A percentile compares a stretch with the other conserved stretches of the same genome.
Evolutionary conservation across 805 yeast genomes (phyloP).

Genomic region (Yarrowia hollandica): DNA sequence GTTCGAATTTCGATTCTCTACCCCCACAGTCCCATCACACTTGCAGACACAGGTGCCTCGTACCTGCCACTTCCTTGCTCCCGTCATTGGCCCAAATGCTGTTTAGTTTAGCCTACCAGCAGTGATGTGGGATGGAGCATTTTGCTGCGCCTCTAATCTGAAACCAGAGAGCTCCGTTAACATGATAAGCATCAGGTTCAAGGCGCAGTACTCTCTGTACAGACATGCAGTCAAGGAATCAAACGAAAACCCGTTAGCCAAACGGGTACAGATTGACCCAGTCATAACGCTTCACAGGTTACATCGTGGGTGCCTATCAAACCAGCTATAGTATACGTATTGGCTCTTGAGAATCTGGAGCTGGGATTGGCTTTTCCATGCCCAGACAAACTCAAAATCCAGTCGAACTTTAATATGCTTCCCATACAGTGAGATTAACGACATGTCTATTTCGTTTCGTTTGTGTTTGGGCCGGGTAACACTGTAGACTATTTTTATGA

Average conservation of each 20-base stretch:
- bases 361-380: background rate
- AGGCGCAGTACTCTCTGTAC: background rate
- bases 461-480: slow-evolving; percentile 4
- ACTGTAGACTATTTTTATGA: slow-evolving; percentile 8
- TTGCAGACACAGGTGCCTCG: slow-evolving; percentile 7
- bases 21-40: slow-evolving; percentile 22
- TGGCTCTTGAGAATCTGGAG: background rate
- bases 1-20: background rate
- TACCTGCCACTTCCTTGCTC: slow-evolving; percentile 9
- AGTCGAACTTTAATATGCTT: background rate
- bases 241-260: background rate
- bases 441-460: background rate
- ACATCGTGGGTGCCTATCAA: background rate
- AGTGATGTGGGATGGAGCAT: background rate
- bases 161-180: slow-evolving; percentile 2
- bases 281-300: too few relatives aligned
- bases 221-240: background rate
- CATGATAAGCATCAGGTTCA: background rate
- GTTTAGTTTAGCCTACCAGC: background rate
- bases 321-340: background rate
- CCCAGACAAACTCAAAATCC: background rate
- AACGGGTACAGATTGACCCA: too few relatives aligned
- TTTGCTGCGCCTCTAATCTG: slow-evolving; percentile 19
- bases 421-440: background rate
- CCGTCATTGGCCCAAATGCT: slow-evolving; percentile 18